Evolutionary conservation across 352 stramenopile genomes (phyloP), one percentile per base, ranked within the genome.

Genomic region (Pythium scleroteichum): DNA sequence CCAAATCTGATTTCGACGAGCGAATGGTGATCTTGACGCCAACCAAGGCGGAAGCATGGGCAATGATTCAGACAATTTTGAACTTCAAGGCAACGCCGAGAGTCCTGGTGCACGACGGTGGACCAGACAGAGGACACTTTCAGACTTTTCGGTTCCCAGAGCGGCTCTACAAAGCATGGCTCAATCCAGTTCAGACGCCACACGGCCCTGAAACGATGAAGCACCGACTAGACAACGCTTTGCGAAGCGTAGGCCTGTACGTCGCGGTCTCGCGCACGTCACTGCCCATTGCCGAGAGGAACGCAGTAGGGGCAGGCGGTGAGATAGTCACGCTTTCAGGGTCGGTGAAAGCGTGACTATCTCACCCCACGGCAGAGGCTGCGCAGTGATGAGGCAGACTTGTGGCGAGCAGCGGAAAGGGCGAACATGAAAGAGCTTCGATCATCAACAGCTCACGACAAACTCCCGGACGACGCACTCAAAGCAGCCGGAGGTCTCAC

Each of bases 21-120:
- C 22, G 4, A 10, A 23, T 41, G 12, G 1, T 53, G 7, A 53
- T 53, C 26, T 17, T 53, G 4, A 12, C 47, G 3, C 24, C 26
- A 12, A 10, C 22, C 12, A 29, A 53, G 9, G 17, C 24, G 1
- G 24, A 53, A 5, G 47, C 47, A 5, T 53, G 47, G 47, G 47
- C 47, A 12, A 53, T 53, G 47, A 39, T 53, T 3, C 23, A 53
- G 26, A 53, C 47, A 23, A 53, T 53, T 20, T 24, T 53, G 3
- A 53, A 53, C 47, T 29, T 40, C n/a, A 6, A 24, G 14, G 47
- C 47, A 7, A 41, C 39, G 3, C 47, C 47, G n/a, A 20, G 4
- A 9, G 47, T 53, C 1, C 47, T 53, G 2, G 29, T 53, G 4
- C 47, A 53, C 19, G 47, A 39, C 2, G 44, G 44, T 13, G 8